Conservation (phyloP, 305 asterid genomes). For the Stenogyne calaminthoides region DNA sequence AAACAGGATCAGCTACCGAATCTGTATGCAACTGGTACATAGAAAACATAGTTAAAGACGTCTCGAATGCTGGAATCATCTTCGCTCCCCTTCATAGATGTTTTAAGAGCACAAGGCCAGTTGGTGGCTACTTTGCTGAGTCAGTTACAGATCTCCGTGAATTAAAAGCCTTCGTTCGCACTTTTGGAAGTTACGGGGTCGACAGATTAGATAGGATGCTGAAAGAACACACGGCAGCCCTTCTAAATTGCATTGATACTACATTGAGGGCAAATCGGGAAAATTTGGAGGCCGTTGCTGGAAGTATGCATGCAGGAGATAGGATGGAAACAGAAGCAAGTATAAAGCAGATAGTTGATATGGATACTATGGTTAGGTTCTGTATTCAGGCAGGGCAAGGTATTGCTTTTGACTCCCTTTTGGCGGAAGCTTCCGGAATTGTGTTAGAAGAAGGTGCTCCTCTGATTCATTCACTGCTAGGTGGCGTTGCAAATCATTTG, state of each 20-base stretch:
- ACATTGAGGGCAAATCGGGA: constrained; percentile 94
- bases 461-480: constrained; percentile 79
- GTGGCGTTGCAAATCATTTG: constrained; percentile 77
- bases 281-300: constrained; percentile 91
- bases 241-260: constrained; percentile 90
- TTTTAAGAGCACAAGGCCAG: constrained; percentile 94
- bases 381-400: constrained; percentile 99
- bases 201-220: constrained; percentile 89
- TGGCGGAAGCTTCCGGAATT: constrained; percentile 84
- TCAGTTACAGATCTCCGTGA: constrained; percentile 84
- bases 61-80: constrained; percentile 82
- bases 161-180: constrained; percentile 78
- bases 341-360: constrained; percentile 86
- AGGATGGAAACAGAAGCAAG: constrained; percentile 71
- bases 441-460: constrained; percentile 95
- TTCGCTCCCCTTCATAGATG: constrained; percentile 91
- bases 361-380: constrained; percentile 96
- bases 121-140: constrained; percentile 94
- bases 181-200: constrained; percentile 96
- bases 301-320: constrained; percentile 94
- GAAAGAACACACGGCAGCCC: constrained; percentile 98
- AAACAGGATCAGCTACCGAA: constrained; percentile 87
- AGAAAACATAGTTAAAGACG: constrained; percentile 93
- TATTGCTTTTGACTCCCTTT: constrained; percentile 77
- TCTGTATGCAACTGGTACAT: constrained; percentile 95